Conservation (phyloP, 228 moss, liverwort and hornwort species). For the Sphagnum magellanicum region DNA sequence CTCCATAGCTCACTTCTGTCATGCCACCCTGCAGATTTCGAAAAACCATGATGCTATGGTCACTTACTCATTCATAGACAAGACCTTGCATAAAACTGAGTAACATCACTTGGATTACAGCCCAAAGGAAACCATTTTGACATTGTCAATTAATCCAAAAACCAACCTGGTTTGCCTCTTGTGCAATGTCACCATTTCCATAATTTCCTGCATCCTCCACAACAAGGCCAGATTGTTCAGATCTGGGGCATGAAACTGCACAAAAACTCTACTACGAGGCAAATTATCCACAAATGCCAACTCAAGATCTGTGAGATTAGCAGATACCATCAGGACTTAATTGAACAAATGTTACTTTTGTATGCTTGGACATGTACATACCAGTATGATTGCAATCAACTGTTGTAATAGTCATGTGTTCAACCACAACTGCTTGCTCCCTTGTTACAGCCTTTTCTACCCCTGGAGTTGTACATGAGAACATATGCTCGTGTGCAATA, state of each 20-base stretch:
- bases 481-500: slow-evolving; percentile 34
- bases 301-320: no score
- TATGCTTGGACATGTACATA: slow-evolving; percentile 3
- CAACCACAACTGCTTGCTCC: slow-evolving; percentile 28
- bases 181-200: slow-evolving; percentile 33
- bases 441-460: slow-evolving; percentile 26
- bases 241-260: no score
- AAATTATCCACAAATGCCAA: no score
- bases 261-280: no score
- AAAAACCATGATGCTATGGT: neutral
- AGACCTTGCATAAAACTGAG: no score
- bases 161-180: slow-evolving; percentile 40
- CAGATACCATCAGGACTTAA: no score
- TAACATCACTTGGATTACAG: neutral
- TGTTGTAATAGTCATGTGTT: slow-evolving; percentile 22
- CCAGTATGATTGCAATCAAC: slow-evolving; percentile 34
- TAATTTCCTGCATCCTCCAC: slow-evolving; percentile 29
- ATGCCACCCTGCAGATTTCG: slow-evolving; percentile 26
- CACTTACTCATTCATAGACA: no score
- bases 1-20: slow-evolving; percentile 32
- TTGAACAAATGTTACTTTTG: no score
- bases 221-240: no score
- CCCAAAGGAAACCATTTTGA: neutral
- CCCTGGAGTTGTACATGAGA: slow-evolving; percentile 9
- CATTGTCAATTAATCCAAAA: neutral